Evolutionary conservation across 345 rosid genomes (phyloP).

Genomic region (Gossypium turneri): DNA sequence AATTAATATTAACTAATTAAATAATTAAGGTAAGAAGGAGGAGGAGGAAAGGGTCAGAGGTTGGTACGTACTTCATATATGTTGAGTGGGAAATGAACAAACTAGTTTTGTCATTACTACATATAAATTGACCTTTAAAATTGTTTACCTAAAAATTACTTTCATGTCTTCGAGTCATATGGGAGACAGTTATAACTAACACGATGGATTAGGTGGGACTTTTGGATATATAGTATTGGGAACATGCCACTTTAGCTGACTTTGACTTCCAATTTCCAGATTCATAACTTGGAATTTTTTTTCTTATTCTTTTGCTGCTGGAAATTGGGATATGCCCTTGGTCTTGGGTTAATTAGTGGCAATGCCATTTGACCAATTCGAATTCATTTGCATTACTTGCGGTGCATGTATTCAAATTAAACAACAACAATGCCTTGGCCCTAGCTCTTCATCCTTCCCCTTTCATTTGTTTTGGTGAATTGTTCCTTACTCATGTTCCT

Average conservation of each 20-base stretch:
- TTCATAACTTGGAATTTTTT: background rate
- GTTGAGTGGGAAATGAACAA: background rate
- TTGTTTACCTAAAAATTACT: background rate
- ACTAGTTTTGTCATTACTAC: background rate
- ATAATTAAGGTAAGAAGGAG: background rate
- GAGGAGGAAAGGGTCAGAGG: background rate
- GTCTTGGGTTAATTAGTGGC: constrained; percentile 1
- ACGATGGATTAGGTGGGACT: background rate
- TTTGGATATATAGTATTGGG: background rate
- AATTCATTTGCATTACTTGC: background rate
- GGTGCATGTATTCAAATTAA: background rate
- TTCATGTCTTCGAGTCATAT: background rate
- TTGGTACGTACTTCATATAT: background rate
- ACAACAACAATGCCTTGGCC: background rate
- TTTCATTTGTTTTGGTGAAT: background rate
- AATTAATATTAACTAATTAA: background rate
- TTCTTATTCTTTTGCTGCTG: background rate
- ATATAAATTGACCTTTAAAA: background rate
- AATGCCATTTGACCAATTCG: background rate
- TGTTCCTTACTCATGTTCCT: background rate
- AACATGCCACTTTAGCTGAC: constrained; percentile 13
- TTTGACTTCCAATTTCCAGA: background rate
- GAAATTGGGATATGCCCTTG: background rate
- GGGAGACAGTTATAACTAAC: background rate
- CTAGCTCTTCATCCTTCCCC: background rate